Conservation (phyloP, 2,329 filamentous ascomycete genomes). For the Didymella segeticola region DNA sequence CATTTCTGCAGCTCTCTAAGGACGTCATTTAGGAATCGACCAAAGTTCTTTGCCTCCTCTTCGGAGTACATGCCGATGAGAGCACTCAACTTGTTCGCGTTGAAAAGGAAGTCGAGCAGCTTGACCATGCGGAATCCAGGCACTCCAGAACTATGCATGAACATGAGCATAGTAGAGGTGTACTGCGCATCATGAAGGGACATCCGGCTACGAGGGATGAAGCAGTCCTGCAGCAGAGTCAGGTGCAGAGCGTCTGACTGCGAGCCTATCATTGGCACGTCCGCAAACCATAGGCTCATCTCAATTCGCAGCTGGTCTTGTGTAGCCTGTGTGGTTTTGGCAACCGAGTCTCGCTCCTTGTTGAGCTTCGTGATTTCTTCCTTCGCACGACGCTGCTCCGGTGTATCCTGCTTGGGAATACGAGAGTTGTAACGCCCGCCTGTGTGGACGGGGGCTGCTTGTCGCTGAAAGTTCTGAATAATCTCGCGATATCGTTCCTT, state of each 20-base stretch:
- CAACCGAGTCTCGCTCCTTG: constrained; percentile 62
- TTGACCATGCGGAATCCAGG: constrained; percentile 87
- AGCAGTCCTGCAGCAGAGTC: constrained; percentile 84
- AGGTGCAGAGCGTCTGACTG: constrained; percentile 69
- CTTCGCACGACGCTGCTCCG: constrained; percentile 73
- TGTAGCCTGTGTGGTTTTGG: constrained; percentile 56
- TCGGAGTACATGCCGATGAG: constrained; percentile 90
- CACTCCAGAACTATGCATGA: constrained; percentile 82
- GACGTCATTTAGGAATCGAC: constrained; percentile 83
- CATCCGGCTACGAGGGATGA: constrained; percentile 84
- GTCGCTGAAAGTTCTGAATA: constrained; percentile 55
- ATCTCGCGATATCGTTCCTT: constrained; percentile 80
- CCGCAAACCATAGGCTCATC: constrained; percentile 79
- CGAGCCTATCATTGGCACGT: constrained; percentile 64
- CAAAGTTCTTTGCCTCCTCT: constrained; percentile 91
- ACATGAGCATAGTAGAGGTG: constrained; percentile 83
- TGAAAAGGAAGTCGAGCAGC: constrained; percentile 83
- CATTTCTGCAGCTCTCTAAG: constrained; percentile 81
- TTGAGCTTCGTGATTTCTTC: constrained; percentile 68
- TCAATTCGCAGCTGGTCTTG: constrained; percentile 72
- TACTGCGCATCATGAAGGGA: constrained; percentile 90
- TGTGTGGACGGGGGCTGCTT: constrained; percentile 59
- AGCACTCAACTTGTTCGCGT: constrained; percentile 77
- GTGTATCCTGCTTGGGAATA: constrained; percentile 58
- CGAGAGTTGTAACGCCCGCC: constrained; percentile 62